Conservation (phyloP, 306 rosid species). For the Malus orientalis region DNA sequence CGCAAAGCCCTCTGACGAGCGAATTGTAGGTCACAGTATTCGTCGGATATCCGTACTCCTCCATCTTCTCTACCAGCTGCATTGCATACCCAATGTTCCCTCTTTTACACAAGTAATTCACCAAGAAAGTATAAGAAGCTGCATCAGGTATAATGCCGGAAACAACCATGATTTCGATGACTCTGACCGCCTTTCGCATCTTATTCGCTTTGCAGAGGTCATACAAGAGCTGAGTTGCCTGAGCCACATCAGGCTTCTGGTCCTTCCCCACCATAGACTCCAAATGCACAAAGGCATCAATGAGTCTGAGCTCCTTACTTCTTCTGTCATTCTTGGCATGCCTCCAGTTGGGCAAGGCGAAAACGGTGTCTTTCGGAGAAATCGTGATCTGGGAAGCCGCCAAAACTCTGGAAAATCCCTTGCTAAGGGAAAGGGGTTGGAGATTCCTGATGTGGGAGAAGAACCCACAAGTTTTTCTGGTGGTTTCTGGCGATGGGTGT, state of each 20-base stretch:
- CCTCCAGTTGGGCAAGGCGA: conserved; percentile 68
- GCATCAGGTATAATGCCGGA: conserved; percentile 75
- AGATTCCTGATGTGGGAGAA: conserved; percentile 35
- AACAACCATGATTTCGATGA: conserved; percentile 73
- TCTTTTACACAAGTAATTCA: conserved; percentile 62
- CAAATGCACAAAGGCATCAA: conserved; percentile 60
- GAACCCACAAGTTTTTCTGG: conserved; percentile 36
- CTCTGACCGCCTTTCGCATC: conserved; percentile 52
- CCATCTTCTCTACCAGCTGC: conserved; percentile 88
- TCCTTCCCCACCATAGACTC: conserved; percentile 62
- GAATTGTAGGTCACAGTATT: conserved; percentile 62
- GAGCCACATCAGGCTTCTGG: conserved; percentile 63
- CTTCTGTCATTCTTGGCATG: conserved; percentile 39
- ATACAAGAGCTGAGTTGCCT: conserved; percentile 74
- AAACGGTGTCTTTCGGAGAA: conserved; percentile 57
- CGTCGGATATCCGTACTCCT: conserved; percentile 54
- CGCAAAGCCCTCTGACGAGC: conserved; percentile 72
- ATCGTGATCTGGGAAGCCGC: conserved; percentile 49
- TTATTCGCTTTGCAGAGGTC: conserved; percentile 71
- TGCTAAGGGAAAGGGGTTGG: conserved; percentile 37
- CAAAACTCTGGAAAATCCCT: conserved; percentile 62
- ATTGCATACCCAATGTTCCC: conserved; percentile 86
- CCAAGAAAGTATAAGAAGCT: conserved; percentile 57
- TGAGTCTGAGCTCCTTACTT: conserved; percentile 43
- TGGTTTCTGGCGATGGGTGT: conserved; percentile 34